These are phyloP conservation scores for Cantharellus anzutake DNA, from an alignment of 768 basidiomycete genomes.

Conservation along the genomic window DNA sequence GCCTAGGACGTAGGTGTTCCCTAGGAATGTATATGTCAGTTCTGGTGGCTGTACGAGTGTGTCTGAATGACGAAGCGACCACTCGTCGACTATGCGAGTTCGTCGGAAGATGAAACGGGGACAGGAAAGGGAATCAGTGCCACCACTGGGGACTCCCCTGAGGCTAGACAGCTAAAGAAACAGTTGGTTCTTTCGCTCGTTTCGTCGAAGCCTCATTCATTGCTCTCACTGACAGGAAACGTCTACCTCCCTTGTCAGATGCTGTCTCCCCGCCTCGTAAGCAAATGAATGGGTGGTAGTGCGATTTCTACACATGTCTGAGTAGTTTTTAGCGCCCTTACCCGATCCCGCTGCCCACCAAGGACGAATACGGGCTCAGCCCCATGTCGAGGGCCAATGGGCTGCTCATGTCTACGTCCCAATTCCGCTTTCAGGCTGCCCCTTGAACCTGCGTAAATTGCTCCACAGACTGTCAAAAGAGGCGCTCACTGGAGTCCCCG, in stretches of 20 bases:
- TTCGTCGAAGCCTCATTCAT: neutral
- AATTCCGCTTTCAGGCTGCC: constrained; percentile 20
- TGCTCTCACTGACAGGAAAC: neutral
- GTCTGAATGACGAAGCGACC: neutral
- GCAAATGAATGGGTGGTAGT: neutral
- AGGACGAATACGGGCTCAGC: constrained; percentile 53
- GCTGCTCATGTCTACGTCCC: constrained; percentile 62
- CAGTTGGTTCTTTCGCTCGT: neutral
- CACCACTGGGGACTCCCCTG: neutral
- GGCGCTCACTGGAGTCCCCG: constrained; percentile 20
- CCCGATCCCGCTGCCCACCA: constrained; percentile 72
- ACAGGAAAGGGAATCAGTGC: neutral
- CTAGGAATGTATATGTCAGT: too few relatives aligned
- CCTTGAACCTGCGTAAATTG: neutral
- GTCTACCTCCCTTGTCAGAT: neutral
- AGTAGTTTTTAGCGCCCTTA: constrained; percentile 23
- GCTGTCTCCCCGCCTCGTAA: neutral
- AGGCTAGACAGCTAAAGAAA: neutral
- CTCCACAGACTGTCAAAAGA: neutral
- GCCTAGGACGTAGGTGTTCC: too few relatives aligned
- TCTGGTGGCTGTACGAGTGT: too few relatives aligned
- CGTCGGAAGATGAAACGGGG: neutral
- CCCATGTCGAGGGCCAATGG: constrained; percentile 78
- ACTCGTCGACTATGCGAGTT: neutral
- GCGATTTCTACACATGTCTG: neutral